A percentile compares a stretch with the other conserved stretches of the same genome.
Conservation (phyloP, 345 rosid genomes). For the Sisymbrium altissimum region DNA sequence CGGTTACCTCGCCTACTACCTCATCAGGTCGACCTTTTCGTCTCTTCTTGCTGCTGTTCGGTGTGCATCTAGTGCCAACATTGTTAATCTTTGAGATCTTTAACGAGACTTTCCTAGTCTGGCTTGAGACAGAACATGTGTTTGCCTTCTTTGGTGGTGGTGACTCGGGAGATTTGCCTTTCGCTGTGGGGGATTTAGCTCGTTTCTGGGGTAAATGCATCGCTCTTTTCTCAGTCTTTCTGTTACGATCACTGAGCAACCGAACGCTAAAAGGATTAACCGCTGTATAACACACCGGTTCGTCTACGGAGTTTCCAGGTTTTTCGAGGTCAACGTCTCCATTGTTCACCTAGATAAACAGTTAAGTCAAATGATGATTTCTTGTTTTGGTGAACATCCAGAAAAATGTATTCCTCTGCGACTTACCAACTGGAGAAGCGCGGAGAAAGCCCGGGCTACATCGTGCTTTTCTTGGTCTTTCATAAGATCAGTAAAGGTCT, state of each 20-base stretch:
- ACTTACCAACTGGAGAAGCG: slow-evolving; percentile 93
- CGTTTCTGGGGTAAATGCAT: slow-evolving; percentile 47
- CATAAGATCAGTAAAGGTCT: slow-evolving; percentile 63
- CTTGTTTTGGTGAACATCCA: background rate
- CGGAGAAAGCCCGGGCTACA: slow-evolving; percentile 88
- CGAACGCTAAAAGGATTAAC: slow-evolving; percentile 65
- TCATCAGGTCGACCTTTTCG: slow-evolving; percentile 47
- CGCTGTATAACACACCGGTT: slow-evolving; percentile 65
- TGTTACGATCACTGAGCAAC: slow-evolving; percentile 42
- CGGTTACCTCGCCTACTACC: slow-evolving; percentile 36
- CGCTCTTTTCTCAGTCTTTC: slow-evolving; percentile 21
- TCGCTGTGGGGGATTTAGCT: slow-evolving; percentile 51
- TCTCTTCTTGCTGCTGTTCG: slow-evolving; percentile 73
- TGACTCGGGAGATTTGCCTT: slow-evolving; percentile 19
- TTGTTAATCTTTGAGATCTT: slow-evolving; percentile 52
- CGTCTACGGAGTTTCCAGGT: slow-evolving; percentile 32
- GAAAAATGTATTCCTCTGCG: background rate
- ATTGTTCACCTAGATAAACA: slow-evolving; percentile 73
- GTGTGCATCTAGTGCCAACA: slow-evolving; percentile 51
- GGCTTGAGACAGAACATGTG: slow-evolving; percentile 32
- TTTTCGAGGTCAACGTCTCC: slow-evolving; percentile 72
- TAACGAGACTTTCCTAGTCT: slow-evolving; percentile 39
- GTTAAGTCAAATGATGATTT: background rate
- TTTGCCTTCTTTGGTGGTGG: slow-evolving; percentile 27
- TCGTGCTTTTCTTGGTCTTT: slow-evolving; percentile 79